These are phyloP conservation scores for Beta lomatogona DNA, from an alignment of 179 eudicot species.

Conservation along the genomic window DNA sequence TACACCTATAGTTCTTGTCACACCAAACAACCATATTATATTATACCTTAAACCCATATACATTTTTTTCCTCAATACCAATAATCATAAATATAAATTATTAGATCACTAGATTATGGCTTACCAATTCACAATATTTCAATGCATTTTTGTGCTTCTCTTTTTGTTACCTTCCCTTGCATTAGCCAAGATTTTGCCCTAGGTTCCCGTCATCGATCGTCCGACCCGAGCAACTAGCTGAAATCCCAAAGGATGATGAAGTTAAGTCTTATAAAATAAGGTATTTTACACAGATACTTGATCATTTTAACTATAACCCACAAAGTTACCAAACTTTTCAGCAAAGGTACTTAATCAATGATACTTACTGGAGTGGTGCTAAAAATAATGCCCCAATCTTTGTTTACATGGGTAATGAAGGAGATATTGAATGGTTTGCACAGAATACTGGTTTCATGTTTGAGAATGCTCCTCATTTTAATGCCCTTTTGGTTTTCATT, in stretches of 20 bases:
- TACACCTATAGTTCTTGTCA: slow-evolving; percentile 2
- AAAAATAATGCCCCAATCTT: slow-evolving; percentile 61
- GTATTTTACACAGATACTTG: slow-evolving; percentile 76
- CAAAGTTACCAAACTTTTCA: slow-evolving; percentile 65
- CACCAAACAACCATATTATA: background rate
- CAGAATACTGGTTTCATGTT: slow-evolving; percentile 76
- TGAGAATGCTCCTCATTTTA: slow-evolving; percentile 66
- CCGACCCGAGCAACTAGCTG: slow-evolving; percentile 39
- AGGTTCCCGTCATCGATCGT: slow-evolving; percentile 51
- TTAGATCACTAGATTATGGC: slow-evolving; percentile 11
- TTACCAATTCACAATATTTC: slow-evolving; percentile 5
- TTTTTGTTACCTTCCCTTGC: slow-evolving; percentile 21
- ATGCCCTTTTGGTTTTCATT: slow-evolving; percentile 69
- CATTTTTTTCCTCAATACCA: too few relatives aligned
- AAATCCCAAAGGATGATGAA: slow-evolving; percentile 7
- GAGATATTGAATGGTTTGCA: slow-evolving; percentile 86
- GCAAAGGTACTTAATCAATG: slow-evolving; percentile 70
- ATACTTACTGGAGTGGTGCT: slow-evolving; percentile 70
- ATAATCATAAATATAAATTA: background rate
- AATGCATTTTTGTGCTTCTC: slow-evolving; percentile 10
- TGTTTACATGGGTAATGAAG: slow-evolving; percentile 84
- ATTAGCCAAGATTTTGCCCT: slow-evolving; percentile 33
- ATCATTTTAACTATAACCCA: slow-evolving; percentile 78
- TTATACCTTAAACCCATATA: background rate
- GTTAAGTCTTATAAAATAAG: slow-evolving; percentile 43